phyloP scores from a whole-genome alignment of 768 basidiomycete genomes.

The Serendipita indica region DNA sequence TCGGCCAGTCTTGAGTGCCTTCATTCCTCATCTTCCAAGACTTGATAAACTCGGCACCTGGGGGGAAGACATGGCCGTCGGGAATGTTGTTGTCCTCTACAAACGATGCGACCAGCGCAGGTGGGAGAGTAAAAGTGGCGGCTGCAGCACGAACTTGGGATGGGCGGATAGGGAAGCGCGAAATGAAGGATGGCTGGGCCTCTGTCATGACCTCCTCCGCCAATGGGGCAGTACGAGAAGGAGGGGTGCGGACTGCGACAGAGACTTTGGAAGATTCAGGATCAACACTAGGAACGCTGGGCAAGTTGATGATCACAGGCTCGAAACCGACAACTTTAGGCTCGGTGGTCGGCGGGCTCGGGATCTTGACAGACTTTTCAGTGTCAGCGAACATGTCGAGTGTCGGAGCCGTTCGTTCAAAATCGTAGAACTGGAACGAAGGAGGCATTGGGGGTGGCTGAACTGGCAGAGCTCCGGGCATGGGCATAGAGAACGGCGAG shows the following conservation, averaged over 20 bases:
- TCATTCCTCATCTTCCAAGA: constrained; percentile 64
- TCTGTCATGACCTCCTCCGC: constrained; percentile 4
- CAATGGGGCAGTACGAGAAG: background rate
- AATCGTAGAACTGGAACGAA: constrained; percentile 8
- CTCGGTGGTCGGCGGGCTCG: background rate
- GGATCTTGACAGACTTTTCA: background rate
- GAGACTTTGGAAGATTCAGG: background rate
- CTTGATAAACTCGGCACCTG: constrained; percentile 77
- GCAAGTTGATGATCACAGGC: constrained; percentile 3
- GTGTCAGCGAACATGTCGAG: background rate
- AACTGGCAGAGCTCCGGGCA: constrained; percentile 1
- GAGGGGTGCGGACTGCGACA: constrained; percentile 1
- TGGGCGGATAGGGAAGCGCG: background rate
- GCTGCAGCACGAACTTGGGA: background rate
- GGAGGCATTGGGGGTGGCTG: background rate
- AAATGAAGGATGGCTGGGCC: background rate
- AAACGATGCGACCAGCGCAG: constrained; percentile 37
- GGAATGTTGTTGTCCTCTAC: constrained; percentile 54
- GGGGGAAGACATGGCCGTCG: constrained; percentile 63
- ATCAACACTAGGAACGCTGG: constrained; percentile 4
- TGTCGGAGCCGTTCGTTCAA: background rate
- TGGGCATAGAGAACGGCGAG: background rate
- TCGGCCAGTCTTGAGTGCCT: constrained; percentile 50
- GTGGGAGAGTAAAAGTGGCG: background rate
- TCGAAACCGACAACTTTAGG: background rate